Percentiles rank a stretch among this genome's conserved stretches.
These are phyloP conservation scores for Hortiboletus campestris DNA, from an alignment of 768 basidiomycete species.

Conservation along the genomic window DNA sequence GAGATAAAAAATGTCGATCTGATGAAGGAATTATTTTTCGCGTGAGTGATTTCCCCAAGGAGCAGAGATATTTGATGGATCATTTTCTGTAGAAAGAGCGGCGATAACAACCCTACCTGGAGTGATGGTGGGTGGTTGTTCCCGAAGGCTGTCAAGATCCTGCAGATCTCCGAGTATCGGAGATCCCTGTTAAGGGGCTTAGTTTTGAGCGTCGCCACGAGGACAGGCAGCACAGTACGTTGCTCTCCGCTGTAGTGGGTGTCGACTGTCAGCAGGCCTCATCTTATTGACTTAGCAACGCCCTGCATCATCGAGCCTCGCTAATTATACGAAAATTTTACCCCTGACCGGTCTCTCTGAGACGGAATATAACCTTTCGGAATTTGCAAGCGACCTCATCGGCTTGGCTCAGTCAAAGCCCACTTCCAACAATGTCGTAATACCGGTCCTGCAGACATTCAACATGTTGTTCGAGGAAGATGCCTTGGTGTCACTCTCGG, in stretches of 20 bases:
- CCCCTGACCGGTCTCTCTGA: slow-evolving; percentile 37
- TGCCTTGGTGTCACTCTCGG: slow-evolving; percentile 48
- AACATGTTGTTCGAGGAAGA: slow-evolving; percentile 72
- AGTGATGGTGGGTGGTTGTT: slow-evolving; percentile 73
- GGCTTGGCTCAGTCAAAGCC: slow-evolving; percentile 51
- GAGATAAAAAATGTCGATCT: slow-evolving; percentile 45
- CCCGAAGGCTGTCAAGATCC: slow-evolving; percentile 64
- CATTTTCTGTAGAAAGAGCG: slow-evolving; percentile 30
- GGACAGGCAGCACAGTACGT: slow-evolving; percentile 82
- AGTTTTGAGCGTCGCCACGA: slow-evolving; percentile 77
- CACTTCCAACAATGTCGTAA: slow-evolving; percentile 65
- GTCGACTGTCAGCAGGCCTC: slow-evolving; percentile 7
- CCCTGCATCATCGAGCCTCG: slow-evolving; percentile 59
- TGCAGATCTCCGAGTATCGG: slow-evolving; percentile 64
- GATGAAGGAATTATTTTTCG: slow-evolving; percentile 52
- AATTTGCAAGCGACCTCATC: slow-evolving; percentile 59
- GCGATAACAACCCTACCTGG: slow-evolving; percentile 47
- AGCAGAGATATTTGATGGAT: slow-evolving; percentile 1
- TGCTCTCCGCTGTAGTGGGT: slow-evolving; percentile 2
- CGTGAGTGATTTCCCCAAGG: slow-evolving; percentile 34
- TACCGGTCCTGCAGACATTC: slow-evolving; percentile 81
- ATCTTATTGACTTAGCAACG: slow-evolving; percentile 52
- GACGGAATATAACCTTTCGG: slow-evolving; percentile 44
- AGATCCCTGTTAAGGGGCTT: slow-evolving; percentile 63
- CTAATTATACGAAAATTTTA: slow-evolving; percentile 53